Conservation (phyloP, 2,329 filamentous ascomycete genomes). For the Diaporthe helianthi region DNA sequence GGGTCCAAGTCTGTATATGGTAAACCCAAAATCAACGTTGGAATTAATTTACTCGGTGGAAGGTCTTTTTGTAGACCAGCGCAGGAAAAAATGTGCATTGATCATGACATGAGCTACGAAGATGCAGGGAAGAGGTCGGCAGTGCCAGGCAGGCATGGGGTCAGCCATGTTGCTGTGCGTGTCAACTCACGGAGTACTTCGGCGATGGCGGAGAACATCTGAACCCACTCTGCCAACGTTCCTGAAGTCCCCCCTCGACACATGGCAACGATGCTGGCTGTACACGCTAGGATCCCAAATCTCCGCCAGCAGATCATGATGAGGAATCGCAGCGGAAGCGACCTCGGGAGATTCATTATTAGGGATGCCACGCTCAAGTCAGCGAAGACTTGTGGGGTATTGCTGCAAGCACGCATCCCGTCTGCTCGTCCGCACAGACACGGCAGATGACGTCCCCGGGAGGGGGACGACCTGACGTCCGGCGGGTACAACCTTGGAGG, state of each 20-base stretch:
- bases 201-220: slow-evolving; percentile 5
- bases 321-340: background rate
- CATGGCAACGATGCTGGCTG: background rate
- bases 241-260: too few relatives aligned
- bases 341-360: slow-evolving; percentile 20
- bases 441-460: slow-evolving; percentile 24
- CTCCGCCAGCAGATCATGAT: background rate
- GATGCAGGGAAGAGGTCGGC: slow-evolving; percentile 12
- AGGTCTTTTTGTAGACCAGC: slow-evolving; percentile 20
- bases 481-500: slow-evolving; percentile 23
- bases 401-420: slow-evolving; percentile 8
- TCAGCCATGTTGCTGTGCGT: slow-evolving; percentile 11
- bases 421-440: slow-evolving; percentile 23
- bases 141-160: slow-evolving; percentile 2
- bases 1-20: background rate
- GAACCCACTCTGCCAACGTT: background rate
- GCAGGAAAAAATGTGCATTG: background rate
- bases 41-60: background rate
- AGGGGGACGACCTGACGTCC: slow-evolving; percentile 17
- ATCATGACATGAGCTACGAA: slow-evolving; percentile 20
- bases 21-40: background rate
- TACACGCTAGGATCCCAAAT: background rate
- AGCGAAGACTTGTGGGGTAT: slow-evolving; percentile 4
- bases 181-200: slow-evolving; percentile 11
- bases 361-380: slow-evolving; percentile 11